These are phyloP conservation scores for Ceratobasidium sp. DNA, from an alignment of 1,284 basidiomycete genomes.

Conservation along the genomic window DNA sequence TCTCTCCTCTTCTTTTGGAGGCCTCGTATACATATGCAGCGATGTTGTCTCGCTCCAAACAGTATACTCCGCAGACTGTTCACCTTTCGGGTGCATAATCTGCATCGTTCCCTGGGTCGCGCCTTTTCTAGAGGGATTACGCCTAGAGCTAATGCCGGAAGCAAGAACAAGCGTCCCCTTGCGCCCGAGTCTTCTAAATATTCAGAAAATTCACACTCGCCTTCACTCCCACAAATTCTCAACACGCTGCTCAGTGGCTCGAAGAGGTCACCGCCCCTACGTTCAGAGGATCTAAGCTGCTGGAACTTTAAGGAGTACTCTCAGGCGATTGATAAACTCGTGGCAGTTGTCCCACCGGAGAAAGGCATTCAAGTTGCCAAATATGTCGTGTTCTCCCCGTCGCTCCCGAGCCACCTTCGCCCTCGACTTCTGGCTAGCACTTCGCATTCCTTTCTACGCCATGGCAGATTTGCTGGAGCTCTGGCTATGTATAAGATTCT, in stretches of 20 bases:
- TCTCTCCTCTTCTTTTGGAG: not conserved
- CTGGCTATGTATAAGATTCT: constrained; percentile 23
- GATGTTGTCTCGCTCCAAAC: not conserved
- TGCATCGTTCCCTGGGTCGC: too few relatives aligned
- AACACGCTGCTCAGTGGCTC: not conserved
- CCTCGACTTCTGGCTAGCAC: constrained; percentile 20
- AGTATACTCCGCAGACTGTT: not conserved
- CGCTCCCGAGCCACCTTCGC: constrained; percentile 6
- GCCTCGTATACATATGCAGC: constrained; percentile 14
- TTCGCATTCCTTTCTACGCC: constrained; percentile 24
- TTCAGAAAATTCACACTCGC: not conserved
- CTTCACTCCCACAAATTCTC: not conserved
- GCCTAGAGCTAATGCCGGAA: not conserved
- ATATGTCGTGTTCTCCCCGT: not conserved
- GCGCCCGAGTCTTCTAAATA: not conserved
- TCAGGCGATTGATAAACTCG: constrained; percentile 12
- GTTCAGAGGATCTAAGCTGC: not conserved
- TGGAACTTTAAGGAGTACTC: not conserved
- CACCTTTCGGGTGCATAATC: too few relatives aligned
- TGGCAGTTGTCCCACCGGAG: not conserved
- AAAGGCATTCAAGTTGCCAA: not conserved
- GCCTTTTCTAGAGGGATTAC: not conserved
- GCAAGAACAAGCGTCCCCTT: not conserved
- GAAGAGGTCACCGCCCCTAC: not conserved
- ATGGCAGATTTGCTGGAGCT: constrained; percentile 21